Base-by-base conservation (phyloP, 2,329 filamentous ascomycete species). In the Ophiosphaerella herpotricha region DNA sequence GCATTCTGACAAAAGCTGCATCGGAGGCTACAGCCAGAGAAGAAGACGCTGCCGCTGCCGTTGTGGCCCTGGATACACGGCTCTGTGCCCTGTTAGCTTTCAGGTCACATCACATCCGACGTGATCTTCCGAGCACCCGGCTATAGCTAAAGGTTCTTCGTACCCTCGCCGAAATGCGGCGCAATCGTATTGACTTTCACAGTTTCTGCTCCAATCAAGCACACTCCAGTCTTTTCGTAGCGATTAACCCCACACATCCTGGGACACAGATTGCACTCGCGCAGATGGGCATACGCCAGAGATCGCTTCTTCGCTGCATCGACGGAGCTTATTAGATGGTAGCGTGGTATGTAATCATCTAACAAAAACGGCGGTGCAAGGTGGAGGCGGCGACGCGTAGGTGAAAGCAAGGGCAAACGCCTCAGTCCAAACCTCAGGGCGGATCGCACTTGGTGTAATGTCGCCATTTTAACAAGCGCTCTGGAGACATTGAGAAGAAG, bases 161-260 rank as follows among this genome's bases (percentile, higher is more conserved):
- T 45, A 65, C 63, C 67, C 78, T 93, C 89, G 37, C 89, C 90
- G 69, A 92, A 92, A 73, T 94, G 90, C 43, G 90, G 90, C 50
- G 89, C 90, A 58, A 95, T 90, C 7, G 89, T 89, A 68, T 90
- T 91, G 59, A 94, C 89, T 64, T 90, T 91, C 48, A 85, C 88
- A 39, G 82, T 86, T 51, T 87, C 81, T 1, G 81, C 80, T 12
- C 89, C 89, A 59, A 94, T 88, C 51, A 94, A 77, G 67, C 90
- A 95, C 65, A 88, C 81, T 12, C 90, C 90, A 1, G 88, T 90
- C 58, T 81, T 87, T 72, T 92, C 84, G 63, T 85, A 91, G n/a
- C 90, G 84, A 70, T 95, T 91, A 31, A 93, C 88, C 45, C 86
- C 85, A 70, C 90, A 94, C 39, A 84, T 76, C 11, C 89, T 81